These are phyloP conservation scores for Inga oerstediana DNA, from an alignment of 306 rosid species.

Conservation along the genomic window DNA sequence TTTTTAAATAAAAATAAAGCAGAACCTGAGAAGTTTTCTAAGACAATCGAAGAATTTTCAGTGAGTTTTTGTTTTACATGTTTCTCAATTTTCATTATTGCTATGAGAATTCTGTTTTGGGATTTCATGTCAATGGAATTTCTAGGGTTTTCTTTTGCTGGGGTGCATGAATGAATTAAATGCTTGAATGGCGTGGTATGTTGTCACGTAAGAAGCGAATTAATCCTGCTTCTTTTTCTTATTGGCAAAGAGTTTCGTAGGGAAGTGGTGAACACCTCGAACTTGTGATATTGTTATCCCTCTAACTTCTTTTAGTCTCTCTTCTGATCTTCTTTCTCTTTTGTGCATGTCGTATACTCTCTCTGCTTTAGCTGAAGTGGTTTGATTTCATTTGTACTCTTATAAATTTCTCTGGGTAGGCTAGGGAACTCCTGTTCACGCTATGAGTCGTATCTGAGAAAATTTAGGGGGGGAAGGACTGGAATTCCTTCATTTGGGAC, in stretches of 20 bases:
- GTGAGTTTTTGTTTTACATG: conserved; percentile 46
- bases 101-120: conserved; percentile 16
- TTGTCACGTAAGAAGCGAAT: neutral
- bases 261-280: conserved; percentile 19
- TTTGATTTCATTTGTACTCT: neutral
- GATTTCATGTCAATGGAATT: conserved; percentile 25
- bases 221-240: conserved; percentile 9
- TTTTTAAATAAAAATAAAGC: neutral
- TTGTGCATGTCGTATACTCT: neutral
- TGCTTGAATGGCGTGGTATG: neutral
- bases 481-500: neutral
- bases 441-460: neutral
- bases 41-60: conserved; percentile 47
- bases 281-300: conserved; percentile 9
- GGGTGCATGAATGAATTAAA: conserved; percentile 23
- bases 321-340: neutral
- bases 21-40: conserved; percentile 28
- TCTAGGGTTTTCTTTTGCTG: conserved; percentile 42
- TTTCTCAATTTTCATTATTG: neutral
- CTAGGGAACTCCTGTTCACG: neutral
- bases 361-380: conserved; percentile 2
- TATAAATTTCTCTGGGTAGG: neutral
- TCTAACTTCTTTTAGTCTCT: neutral
- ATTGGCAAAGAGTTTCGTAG: conserved; percentile 24
- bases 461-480: neutral